Percentiles rank a stretch among this genome's conserved stretches.
Conservation (phyloP, 805 yeast genomes). For the Candida ulmi region DNA sequence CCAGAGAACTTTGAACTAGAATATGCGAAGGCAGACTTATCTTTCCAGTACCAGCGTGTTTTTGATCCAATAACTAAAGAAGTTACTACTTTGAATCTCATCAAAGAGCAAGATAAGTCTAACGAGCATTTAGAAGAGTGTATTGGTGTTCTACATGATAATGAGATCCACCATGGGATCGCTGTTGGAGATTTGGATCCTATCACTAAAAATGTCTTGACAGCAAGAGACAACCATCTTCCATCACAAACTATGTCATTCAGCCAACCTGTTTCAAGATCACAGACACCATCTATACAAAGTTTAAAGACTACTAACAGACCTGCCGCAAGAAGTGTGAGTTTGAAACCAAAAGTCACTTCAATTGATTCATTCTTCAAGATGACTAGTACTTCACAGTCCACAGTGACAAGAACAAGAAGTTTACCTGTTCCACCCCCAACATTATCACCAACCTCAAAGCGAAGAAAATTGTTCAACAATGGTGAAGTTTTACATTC, state of each 20-base stretch:
- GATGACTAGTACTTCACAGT: not conserved
- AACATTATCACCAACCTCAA: conserved; percentile 18
- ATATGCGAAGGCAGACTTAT: conserved; percentile 60
- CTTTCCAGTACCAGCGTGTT: conserved; percentile 83
- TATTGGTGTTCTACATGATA: conserved; percentile 32
- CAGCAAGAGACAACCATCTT: conserved; percentile 13
- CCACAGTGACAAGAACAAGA: not conserved
- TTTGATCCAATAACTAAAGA: conserved; percentile 53
- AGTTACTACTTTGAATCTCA: conserved; percentile 54
- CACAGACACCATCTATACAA: no score
- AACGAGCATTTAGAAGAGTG: conserved; percentile 29
- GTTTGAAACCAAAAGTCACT: not conserved
- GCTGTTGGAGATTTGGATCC: conserved; percentile 72
- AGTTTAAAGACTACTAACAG: no score
- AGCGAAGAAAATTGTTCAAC: conserved; percentile 12
- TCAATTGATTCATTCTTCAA: not conserved
- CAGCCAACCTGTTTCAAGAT: no score
- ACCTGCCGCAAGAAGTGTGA: no score
- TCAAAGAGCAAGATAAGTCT: conserved; percentile 34
- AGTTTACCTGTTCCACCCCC: not conserved
- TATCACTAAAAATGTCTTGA: conserved; percentile 21
- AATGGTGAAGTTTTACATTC: conserved; percentile 1
- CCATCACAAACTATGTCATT: not conserved
- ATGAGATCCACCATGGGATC: conserved; percentile 45
- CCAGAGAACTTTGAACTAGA: conserved; percentile 58